Evolutionary conservation across 2,329 filamentous ascomycete species (phyloP), one percentile per base, ranked within the genome.

Genomic region (Trichoderma koningii): DNA sequence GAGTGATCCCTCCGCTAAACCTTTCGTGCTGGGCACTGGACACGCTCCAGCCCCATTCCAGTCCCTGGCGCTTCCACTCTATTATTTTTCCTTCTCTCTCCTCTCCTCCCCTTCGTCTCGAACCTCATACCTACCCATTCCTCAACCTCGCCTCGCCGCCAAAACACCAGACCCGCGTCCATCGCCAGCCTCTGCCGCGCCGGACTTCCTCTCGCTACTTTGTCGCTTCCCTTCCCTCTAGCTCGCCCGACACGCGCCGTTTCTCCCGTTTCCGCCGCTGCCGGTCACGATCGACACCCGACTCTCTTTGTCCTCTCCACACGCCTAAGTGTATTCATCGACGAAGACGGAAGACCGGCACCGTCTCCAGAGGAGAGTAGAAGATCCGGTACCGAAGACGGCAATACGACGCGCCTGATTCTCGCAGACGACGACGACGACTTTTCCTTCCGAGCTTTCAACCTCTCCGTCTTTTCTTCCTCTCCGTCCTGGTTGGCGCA

Each of bases 101-200:
- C 42, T 50, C 34, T 19, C 21, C 42, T 56, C 34, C n/a, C 19
- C 38, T 50, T 51, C 51, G 30, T 41, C 30, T 15, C 41, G 30
- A n/a, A 19, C 34, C 45, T 19, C 34, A 10, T 30, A 23, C 28
- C 34, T 9, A 1, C 23, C 48, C 21, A 15, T 44, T 41, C 26
- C 62, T 51, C 53, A 42, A 50, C 34, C 34, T 38, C 34, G n/a
- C 15, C 15, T 30, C 42, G 42, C 30, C 48, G n/a, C 28, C 50
- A 26, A 47, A 55, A 55, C 38, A 30, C 62, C 62, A 64, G 30
- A 57, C 62, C 42, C 62, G 52, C 62, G 53, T 51, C 62, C 62
- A 56, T 64, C 62, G 62, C 52, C 45, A 38, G 56, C 44, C 26
- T 9, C 21, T 26, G 41, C 17, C 47, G 51, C 62, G 51, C 51